A percentile compares a stretch with the other conserved stretches of the same genome.
phyloP scores from a whole-genome alignment of 2,329 filamentous ascomycete species.

The Simplicillium sp. region DNA sequence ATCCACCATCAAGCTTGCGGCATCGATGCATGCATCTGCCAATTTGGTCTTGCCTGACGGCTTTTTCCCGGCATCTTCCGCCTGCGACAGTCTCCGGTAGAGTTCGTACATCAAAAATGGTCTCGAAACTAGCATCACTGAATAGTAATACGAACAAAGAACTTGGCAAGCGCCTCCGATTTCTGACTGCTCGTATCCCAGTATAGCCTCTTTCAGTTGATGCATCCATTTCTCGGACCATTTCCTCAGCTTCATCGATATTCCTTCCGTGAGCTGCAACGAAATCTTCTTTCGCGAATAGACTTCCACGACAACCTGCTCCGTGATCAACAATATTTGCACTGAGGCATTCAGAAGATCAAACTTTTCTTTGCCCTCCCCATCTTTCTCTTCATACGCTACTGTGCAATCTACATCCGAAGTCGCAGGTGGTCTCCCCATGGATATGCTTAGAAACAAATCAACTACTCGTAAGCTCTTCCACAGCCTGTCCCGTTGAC shows the following conservation, averaged over 20 bases:
- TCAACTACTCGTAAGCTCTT: slow-evolving; percentile 43
- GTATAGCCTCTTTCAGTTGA: slow-evolving; percentile 28
- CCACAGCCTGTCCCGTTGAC: slow-evolving; percentile 40
- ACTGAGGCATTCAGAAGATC: slow-evolving; percentile 41
- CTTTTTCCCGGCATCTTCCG: slow-evolving; percentile 12
- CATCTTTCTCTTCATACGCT: slow-evolving; percentile 27
- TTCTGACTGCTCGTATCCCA: slow-evolving; percentile 16
- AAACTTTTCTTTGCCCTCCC: slow-evolving; percentile 26
- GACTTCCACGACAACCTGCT: slow-evolving; percentile 39
- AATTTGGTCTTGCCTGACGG: slow-evolving; percentile 37
- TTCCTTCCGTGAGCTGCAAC: slow-evolving; percentile 40
- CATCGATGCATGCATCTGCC: slow-evolving; percentile 46
- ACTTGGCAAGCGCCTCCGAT: slow-evolving; percentile 40
- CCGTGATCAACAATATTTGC: slow-evolving; percentile 41
- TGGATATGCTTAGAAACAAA: slow-evolving; percentile 41
- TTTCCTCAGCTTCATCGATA: slow-evolving; percentile 40
- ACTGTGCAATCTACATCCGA: slow-evolving; percentile 47
- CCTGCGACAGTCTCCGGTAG: slow-evolving; percentile 28
- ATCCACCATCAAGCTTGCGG: slow-evolving; percentile 43
- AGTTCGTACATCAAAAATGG: slow-evolving; percentile 49
- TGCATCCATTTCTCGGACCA: slow-evolving; percentile 41
- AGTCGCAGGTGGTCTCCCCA: slow-evolving; percentile 43
- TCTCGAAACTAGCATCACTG: slow-evolving; percentile 46
- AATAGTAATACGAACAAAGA: slow-evolving; percentile 44
- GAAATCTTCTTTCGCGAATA: slow-evolving; percentile 45